Base-by-base conservation (phyloP, 2,329 filamentous ascomycete species). In the Balansia obtecta region DNA sequence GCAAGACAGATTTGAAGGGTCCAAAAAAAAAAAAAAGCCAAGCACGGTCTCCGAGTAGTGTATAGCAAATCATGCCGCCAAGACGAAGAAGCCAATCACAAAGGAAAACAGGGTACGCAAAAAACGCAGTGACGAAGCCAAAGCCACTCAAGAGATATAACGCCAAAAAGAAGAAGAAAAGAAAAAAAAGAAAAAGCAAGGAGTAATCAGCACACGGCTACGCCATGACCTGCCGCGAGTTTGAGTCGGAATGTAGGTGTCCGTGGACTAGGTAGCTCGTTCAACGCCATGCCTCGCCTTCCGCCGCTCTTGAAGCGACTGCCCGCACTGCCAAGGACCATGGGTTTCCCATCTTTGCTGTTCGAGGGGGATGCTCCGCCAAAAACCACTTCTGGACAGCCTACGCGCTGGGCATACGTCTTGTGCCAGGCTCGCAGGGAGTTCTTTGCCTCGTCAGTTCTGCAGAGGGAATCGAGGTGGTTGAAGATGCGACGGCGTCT, bases 371-470 rank as follows among this genome's bases (percentile, higher is more conserved):
- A 60, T 15, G 60, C 62, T 7, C 68, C 68, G 2, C 57, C 52
- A 0, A 74, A 72, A 0, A 76, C 63, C 5, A 77, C 61, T 13
- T 54, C 55, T 2, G 66, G 60, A n/a, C 67, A 65, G 10, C 63
- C 60, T 43, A 59, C 54, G 3, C 59, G 64, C 8, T 70, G 66
- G 30, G 76, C 75, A 56, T 74, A 80, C 3, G 53, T 54, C 52
- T 72, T 65, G 59, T 77, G 75, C 70, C 75, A 81, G 4, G 61
- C 56, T 32, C 64, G 65, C 2, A 81, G 61, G 33, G 76, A 69
- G 5, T 62, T 57, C n/a, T 63, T 68, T 1, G 78, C 76, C 46
- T 74, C 72, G 2, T 57, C 57, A 0, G 72, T 79, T 9, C 60
- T 58, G 52, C 77, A 81, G 13, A 72, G 60, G 0, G 63, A 58